Base-by-base conservation (phyloP, 2,329 filamentous ascomycete species). In the Simplicillium aogashimaense region DNA sequence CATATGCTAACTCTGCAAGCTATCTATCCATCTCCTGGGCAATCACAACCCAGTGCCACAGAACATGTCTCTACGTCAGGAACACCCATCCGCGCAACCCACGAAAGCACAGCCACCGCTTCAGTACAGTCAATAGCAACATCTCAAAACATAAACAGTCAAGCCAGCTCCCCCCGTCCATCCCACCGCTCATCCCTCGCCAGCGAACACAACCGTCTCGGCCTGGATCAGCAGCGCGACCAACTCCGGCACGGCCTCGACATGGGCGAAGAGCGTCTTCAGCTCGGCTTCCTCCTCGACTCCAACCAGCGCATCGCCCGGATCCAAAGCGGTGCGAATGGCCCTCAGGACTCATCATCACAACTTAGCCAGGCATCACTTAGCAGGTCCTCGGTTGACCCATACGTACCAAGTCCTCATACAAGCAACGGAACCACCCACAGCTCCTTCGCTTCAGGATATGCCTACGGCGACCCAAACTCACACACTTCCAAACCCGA, bases 231-330 rank as follows among this genome's bases (percentile, higher is more conserved):
- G 51, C 73, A 74, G 48, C 65, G 65, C 7, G 62, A 70, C 25
- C 65, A 69, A 15, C 60, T 70, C 37, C 57, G 66, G 14, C 75
- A 80, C 42, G 71, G 70, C 31, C 55, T 83, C 2, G 74, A 82
- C 31, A 63, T 84, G 43, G 72, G 73, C 3, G 65, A 73, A 1
- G 84, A 89, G 53, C 73, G 79, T 36, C 67, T 89, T 8, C 81
- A 79, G 6, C 73, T 92, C 28, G 81, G 80, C 42, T 89, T 88
- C 49, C 66, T 92, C 2, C 68, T 90, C 1, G 78, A 81, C 43
- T 63, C 72, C 29, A 69, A 72, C 7, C 72, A 76, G 37, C 72
- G 70, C 42, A 67, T 71, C 16, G 69, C 60, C 46, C 70, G 65
- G 49, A 70, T 75, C 38, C 67, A 69, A 33, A 70, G 67, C 37